Base-by-base conservation (phyloP, 2,329 filamentous ascomycete species). In the Xylariaceae sp. region DNA sequence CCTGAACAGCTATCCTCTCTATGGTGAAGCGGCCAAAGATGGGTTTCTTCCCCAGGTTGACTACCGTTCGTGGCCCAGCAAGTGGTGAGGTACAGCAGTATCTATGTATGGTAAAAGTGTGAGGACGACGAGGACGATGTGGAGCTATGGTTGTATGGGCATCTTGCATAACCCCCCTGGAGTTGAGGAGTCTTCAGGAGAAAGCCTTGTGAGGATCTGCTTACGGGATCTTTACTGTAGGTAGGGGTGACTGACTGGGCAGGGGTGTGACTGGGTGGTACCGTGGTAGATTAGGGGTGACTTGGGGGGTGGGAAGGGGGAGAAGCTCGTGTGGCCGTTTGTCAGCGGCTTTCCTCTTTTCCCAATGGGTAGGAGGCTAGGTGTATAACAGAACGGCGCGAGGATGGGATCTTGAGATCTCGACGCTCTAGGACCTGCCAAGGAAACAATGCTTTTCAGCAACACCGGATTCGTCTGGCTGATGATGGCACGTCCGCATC, bases 211-310 rank as follows among this genome's bases (percentile, higher is more conserved):
- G 47, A 53, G 46, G 53, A 55, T 56, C 54, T 57, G 54, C 51
- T 59, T 53, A 59, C 52, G 48, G 55, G 54, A 54, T 52, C 43
- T 47, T 52, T 49, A 51, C 45, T 53, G 50, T 54, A 52, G 44
- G 47, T 54, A 52, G 45, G 47, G 51, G n/a, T n/a, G n/a, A n/a
- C n/a, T n/a, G n/a, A n/a, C n/a, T n/a, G n/a, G n/a, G n/a, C n/a
- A n/a, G n/a, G n/a, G n/a, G n/a, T n/a, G n/a, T n/a, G n/a, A n/a
- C n/a, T n/a, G n/a, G n/a, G n/a, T n/a, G n/a, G n/a, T n/a, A n/a
- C n/a, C n/a, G n/a, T n/a, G n/a, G n/a, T n/a, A n/a, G n/a, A n/a
- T n/a, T n/a, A n/a, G n/a, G n/a, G n/a, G n/a, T n/a, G n/a, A n/a
- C n/a, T n/a, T n/a, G n/a, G n/a, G n/a, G n/a, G n/a, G n/a, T n/a